Evolutionary conservation across 345 rosid genomes (phyloP), one percentile per base, ranked within the genome.

Genomic region (Viola odorata): DNA sequence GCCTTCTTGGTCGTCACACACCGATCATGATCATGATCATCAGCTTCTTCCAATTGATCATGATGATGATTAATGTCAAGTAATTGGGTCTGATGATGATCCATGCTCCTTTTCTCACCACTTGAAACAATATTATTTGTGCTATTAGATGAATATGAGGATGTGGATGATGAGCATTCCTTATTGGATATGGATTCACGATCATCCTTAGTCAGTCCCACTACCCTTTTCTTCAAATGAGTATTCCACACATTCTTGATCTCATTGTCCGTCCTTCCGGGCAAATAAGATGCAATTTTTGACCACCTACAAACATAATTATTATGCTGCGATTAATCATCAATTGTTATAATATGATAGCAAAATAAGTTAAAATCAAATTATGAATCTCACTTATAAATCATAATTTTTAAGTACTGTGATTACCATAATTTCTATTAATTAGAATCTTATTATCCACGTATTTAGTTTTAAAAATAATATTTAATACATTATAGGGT

Each of bases 211-310:
- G n/a, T 64, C n/a, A 41, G 39, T 48, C 66, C 47, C 17, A 66
- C 45, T 23, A 77, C 14, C 60, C 75, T 81, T 72, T 81, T 87
- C 84, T 89, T 92, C 62, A 92, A 71, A 68, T 84, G 84, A 7
- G 94, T 92, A 58, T 92, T 87, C 96, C 95, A 89, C 12, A 87
- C 87, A 60, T 92, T 92, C 71, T 92, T 92, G 14, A 92, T 87
- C 76, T 92, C 98, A 60, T 92, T 89, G 48, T 92, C 98, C 23
- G 98, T 92, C 76, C 98, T 71, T 65, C 97, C 97, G 0, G 96
- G 84, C 37, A 92, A 68, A 48, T 78, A 64, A 14, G 98, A 77
- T 37, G 98, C 97, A 40, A 92, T 92, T 72, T 80, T 83, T 0
- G 98, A 87, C 98, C 98, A 89, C 82, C 98, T 92, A 69, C 39